Percentiles rank a stretch among this genome's conserved stretches.
Conservation (phyloP, 495 filamentous ascomycete genomes). For the Xylaria curta region DNA sequence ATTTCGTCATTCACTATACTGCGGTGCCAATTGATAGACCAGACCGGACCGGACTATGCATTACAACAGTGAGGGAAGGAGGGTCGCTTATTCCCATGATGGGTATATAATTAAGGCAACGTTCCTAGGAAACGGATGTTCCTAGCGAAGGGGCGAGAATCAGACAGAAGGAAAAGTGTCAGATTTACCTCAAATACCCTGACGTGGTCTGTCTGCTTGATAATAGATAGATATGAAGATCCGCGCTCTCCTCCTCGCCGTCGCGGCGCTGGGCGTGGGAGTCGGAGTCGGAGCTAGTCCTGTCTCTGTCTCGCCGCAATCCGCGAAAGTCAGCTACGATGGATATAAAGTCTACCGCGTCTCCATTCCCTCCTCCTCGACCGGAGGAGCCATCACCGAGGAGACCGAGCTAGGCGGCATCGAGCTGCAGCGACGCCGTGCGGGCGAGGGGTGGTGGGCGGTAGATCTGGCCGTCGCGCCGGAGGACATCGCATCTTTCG, state of each 20-base stretch:
- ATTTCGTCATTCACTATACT: conserved; percentile 16
- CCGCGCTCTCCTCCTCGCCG: conserved; percentile 19
- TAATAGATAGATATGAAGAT: conserved; percentile 2
- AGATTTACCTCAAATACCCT: not conserved
- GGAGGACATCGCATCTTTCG: conserved; percentile 43
- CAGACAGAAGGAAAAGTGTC: not conserved
- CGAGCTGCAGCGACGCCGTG: conserved; percentile 33
- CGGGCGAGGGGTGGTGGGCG: not conserved
- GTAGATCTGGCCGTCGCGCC: conserved; percentile 53
- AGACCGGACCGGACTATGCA: not conserved
- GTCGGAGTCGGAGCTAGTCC: too few species aligned
- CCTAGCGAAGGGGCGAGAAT: not conserved
- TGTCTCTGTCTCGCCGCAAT: not conserved
- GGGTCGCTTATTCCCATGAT: not conserved
- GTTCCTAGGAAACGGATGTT: not conserved
- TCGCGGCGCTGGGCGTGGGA: not conserved
- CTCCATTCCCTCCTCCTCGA: not conserved
- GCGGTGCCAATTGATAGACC: not conserved
- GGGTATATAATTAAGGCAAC: not conserved
- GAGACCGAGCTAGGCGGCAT: conserved; percentile 32
- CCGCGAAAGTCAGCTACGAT: conserved; percentile 41
- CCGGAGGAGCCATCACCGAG: not conserved
- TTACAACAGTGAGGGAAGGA: not conserved
- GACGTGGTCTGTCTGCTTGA: not conserved
- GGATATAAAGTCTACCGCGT: conserved; percentile 50